Percentiles rank a stretch among this genome's conserved stretches.
phyloP scores from a whole-genome alignment of 2,329 filamentous ascomycete genomes.

The Fusarium udum region DNA sequence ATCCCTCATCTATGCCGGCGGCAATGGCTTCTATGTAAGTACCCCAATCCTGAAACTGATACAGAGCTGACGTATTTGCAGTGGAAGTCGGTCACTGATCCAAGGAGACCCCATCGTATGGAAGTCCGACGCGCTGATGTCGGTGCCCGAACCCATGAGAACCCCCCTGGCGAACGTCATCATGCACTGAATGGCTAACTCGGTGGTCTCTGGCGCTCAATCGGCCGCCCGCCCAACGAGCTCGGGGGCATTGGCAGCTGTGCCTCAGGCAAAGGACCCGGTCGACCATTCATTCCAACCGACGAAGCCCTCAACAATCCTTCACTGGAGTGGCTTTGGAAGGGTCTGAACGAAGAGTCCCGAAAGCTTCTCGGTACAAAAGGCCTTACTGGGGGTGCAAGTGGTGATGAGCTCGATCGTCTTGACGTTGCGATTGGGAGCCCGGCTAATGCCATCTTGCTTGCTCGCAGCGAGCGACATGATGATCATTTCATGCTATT shows the following conservation, averaged over 20 bases:
- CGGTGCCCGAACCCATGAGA: neutral
- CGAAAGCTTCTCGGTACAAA: neutral
- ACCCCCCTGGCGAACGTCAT: neutral
- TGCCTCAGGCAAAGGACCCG: neutral
- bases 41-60: rapidly evolving
- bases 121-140: neutral
- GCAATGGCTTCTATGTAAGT: neutral
- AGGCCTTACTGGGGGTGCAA: neutral
- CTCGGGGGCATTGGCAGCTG: neutral
- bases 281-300: neutral
- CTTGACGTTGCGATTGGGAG: rapidly evolving
- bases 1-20: neutral
- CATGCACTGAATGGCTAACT: neutral
- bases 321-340: neutral
- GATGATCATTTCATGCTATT: neutral
- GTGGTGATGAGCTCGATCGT: neutral
- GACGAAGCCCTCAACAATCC: rapidly evolving
- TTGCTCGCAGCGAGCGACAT: neutral
- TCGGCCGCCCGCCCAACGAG: neutral
- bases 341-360: neutral
- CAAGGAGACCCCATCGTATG: neutral
- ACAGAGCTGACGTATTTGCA: neutral
- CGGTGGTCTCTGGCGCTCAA: neutral
- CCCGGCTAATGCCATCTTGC: neutral
- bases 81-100: neutral